These are phyloP conservation scores for Vickermania ingenoplastis DNA, from an alignment of 208 protist genomes.

Conservation along the genomic window DNA sequence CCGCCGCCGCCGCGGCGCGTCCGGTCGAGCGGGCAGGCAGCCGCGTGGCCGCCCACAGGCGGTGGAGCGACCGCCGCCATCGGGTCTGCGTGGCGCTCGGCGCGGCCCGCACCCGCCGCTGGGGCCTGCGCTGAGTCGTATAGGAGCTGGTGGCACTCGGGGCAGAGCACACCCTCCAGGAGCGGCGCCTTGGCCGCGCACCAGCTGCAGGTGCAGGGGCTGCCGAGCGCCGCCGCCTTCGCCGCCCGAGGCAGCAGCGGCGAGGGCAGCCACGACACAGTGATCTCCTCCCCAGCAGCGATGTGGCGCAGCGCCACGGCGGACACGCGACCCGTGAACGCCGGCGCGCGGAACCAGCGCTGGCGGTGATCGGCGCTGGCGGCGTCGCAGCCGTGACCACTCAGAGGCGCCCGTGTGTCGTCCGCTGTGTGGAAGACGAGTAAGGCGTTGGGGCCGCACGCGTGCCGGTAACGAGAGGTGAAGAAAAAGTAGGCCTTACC, in stretches of 20 bases:
- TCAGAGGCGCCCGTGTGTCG: background rate
- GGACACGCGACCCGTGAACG: background rate
- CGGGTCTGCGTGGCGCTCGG: background rate
- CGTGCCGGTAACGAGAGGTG: background rate
- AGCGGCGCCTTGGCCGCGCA: conserved; percentile 26
- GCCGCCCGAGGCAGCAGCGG: conserved; percentile 12
- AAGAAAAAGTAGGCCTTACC: background rate
- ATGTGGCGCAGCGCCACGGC: conserved; percentile 52
- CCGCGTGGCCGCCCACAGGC: no score
- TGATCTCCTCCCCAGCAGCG: conserved; percentile 52
- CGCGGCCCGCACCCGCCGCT: background rate
- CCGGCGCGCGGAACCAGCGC: background rate
- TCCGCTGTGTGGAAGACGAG: background rate
- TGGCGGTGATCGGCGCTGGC: background rate
- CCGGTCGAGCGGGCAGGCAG: no score
- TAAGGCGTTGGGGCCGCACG: background rate
- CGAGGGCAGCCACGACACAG: conserved; percentile 49
- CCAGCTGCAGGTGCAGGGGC: conserved; percentile 35
- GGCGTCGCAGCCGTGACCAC: no score
- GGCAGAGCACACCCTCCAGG: conserved; percentile 42
- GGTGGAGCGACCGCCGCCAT: background rate
- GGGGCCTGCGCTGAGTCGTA: conserved; percentile 3
- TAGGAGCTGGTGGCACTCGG: conserved; percentile 34
- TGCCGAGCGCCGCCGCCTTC: conserved; percentile 21
- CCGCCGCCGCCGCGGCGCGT: no score